These are phyloP conservation scores for Elongisporangium anandrum DNA, from an alignment of 352 stramenopile genomes.

Conservation along the genomic window DNA sequence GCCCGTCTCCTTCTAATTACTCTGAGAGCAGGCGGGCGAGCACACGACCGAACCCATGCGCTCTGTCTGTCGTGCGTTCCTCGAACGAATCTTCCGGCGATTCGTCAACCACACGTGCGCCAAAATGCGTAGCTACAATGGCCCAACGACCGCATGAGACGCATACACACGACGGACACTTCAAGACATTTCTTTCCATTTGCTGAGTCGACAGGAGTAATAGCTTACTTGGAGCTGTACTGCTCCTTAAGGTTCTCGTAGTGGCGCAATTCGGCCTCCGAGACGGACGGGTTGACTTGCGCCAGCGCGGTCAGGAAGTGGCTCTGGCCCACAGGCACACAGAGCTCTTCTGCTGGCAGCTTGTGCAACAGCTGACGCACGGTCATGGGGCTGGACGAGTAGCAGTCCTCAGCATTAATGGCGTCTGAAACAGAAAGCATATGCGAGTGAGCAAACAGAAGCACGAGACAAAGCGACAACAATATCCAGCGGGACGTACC, in stretches of 20 bases:
- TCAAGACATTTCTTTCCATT: not conserved
- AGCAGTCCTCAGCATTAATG: conserved; percentile 75
- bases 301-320: conserved; percentile 60
- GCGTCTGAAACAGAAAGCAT: conserved; percentile 25
- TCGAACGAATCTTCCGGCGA: not conserved
- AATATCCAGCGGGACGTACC: conserved; percentile 24
- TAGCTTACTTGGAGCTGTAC: conserved; percentile 67
- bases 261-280: conserved; percentile 74
- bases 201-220: not conserved
- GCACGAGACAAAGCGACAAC: not conserved
- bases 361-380: conserved; percentile 63
- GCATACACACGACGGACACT: not conserved
- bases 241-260: conserved; percentile 86
- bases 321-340: conserved; percentile 40
- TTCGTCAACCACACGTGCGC: not conserved
- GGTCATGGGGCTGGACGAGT: conserved; percentile 70
- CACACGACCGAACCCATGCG: too few relatives aligned
- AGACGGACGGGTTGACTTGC: conserved; percentile 81
- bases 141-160: not conserved
- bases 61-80: not conserved
- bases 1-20: not conserved
- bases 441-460: not conserved
- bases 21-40: not conserved
- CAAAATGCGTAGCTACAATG: not conserved
- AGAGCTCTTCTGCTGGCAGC: conserved; percentile 53